phyloP scores from a whole-genome alignment of 2,329 filamentous ascomycete species.

The Fusarium avenaceum region DNA sequence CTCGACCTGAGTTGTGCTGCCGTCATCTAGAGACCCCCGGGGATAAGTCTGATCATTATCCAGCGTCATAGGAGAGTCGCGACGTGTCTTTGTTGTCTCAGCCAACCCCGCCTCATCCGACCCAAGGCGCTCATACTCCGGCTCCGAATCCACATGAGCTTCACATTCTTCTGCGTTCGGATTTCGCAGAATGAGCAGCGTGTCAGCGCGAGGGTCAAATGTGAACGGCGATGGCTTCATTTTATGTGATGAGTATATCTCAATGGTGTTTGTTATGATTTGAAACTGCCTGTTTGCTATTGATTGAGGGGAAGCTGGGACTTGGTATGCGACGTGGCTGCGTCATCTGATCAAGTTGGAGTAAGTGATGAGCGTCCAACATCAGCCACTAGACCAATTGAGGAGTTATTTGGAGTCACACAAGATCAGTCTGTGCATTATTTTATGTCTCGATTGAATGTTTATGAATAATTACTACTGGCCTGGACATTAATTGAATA shows the following conservation, averaged over 20 bases:
- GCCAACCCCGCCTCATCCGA: slow-evolving; percentile 14
- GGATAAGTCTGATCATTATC: slow-evolving; percentile 26
- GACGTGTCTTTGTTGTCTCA: slow-evolving; percentile 13
- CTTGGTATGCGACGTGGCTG: slow-evolving; percentile 28
- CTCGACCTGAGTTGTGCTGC: slow-evolving; percentile 6
- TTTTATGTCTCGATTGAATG: too few relatives aligned
- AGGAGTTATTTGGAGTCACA: slow-evolving; percentile 15
- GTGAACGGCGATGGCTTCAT: slow-evolving; percentile 29
- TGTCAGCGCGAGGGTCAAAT: slow-evolving; percentile 28
- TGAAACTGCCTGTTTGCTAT: background rate
- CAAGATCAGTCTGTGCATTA: background rate
- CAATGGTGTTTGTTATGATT: slow-evolving; percentile 1
- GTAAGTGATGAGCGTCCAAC: slow-evolving; percentile 21
- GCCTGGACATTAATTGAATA: background rate
- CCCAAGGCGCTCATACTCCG: slow-evolving; percentile 23
- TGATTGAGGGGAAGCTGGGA: slow-evolving; percentile 28
- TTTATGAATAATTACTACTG: background rate
- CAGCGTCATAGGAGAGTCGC: slow-evolving; percentile 26
- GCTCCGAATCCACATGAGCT: slow-evolving; percentile 19
- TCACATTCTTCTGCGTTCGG: slow-evolving; percentile 18
- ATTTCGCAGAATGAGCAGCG: slow-evolving; percentile 19
- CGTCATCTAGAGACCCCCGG: background rate
- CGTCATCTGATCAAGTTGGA: slow-evolving; percentile 37
- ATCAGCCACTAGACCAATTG: slow-evolving; percentile 23
- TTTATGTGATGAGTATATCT: background rate